A percentile compares a stretch with the other conserved stretches of the same genome.
These are phyloP conservation scores for Carnegiea gigantea DNA, from an alignment of 179 eudicot species.

Conservation along the genomic window DNA sequence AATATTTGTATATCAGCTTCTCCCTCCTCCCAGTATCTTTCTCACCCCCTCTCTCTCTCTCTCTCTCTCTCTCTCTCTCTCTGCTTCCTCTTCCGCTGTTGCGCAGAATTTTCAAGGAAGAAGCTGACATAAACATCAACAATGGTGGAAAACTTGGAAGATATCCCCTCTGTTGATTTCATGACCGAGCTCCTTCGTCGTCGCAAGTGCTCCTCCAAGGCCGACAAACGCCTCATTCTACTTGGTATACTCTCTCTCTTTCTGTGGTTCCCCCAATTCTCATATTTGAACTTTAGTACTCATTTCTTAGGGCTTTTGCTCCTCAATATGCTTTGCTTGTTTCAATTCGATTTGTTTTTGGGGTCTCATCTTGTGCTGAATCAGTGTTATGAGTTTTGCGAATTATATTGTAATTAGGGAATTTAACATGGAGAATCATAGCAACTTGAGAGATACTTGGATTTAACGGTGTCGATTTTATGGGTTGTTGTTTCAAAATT, in stretches of 20 bases:
- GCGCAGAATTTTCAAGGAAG: too few relatives aligned
- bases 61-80: too few relatives aligned
- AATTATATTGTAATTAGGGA: too few relatives aligned
- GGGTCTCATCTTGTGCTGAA: background rate
- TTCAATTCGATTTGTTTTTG: background rate
- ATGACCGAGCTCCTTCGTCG: conserved; percentile 92
- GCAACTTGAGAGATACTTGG: background rate
- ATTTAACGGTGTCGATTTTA: background rate
- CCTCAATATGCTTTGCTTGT: background rate
- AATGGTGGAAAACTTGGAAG: conserved; percentile 44
- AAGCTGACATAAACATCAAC: too few relatives aligned
- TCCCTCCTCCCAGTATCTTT: too few relatives aligned
- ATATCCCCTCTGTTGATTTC: conserved; percentile 58
- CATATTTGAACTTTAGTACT: conserved; percentile 15
- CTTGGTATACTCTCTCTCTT: conserved; percentile 25
- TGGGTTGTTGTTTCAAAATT: background rate
- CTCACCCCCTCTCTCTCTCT: too few relatives aligned
- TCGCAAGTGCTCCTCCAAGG: conserved; percentile 77
- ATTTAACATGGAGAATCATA: too few relatives aligned
- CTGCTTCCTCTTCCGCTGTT: too few relatives aligned
- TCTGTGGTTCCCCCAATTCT: background rate
- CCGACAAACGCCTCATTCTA: conserved; percentile 91
- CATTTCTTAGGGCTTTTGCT: background rate
- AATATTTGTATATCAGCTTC: too few relatives aligned
- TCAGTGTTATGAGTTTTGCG: background rate